Percentiles rank a stretch among this genome's conserved stretches.
Conservation (phyloP, 192 early-diverging fungal species). For the Gamsiella multidivaricata region DNA sequence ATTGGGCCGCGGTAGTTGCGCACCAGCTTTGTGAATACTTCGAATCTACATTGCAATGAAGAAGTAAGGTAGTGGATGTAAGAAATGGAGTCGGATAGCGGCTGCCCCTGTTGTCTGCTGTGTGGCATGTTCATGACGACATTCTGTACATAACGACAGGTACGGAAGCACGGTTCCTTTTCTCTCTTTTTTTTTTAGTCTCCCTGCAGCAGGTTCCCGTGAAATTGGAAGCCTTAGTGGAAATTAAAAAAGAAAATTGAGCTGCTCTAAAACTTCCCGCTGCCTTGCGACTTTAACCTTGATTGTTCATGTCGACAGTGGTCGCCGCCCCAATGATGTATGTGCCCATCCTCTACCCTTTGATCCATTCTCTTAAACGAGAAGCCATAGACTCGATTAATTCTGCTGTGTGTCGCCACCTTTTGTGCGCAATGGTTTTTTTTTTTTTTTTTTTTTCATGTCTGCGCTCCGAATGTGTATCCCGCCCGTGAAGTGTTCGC, state of each 20-base stretch:
- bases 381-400: too few relatives aligned
- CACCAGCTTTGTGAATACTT: conserved; percentile 48
- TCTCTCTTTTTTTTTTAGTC: neutral
- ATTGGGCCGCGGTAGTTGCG: conserved; percentile 60
- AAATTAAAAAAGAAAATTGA: neutral
- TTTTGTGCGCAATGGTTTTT: neutral
- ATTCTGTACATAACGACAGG: too few relatives aligned
- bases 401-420: too few relatives aligned
- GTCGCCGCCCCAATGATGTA: neutral
- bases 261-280: neutral
- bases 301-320: too few relatives aligned
- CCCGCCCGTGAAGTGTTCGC: neutral
- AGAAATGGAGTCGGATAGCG: too few relatives aligned
- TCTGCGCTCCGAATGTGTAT: too few relatives aligned
- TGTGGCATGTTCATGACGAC: too few relatives aligned
- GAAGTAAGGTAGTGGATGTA: too few relatives aligned
- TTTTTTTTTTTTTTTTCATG: neutral
- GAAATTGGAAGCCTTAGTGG: neutral
- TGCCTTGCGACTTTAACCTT: neutral
- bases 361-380: too few relatives aligned
- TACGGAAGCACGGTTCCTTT: neutral
- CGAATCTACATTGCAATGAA: conserved; percentile 34
- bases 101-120: too few relatives aligned
- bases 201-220: neutral
- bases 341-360: neutral